Evolutionary conservation across 768 basidiomycete species (phyloP), one percentile per base, ranked within the genome.

Genomic region (Suillus weaverae): DNA sequence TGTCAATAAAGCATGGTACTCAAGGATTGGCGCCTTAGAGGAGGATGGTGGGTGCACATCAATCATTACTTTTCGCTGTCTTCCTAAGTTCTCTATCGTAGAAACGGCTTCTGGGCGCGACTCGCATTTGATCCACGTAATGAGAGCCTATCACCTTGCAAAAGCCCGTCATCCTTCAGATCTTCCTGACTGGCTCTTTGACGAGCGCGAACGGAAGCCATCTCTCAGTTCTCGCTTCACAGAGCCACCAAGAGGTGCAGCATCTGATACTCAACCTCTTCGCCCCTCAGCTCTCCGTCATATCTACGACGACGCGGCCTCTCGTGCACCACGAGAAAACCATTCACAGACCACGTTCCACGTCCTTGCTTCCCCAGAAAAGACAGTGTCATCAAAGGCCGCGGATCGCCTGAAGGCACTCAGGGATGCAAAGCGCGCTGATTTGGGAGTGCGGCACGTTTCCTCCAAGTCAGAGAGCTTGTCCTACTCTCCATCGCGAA

Each of bases 121-220:
- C 66, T 85, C 85, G 5, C 85, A 85, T 41, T 80, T 90, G 39
- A 83, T 82, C 5, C 81, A 81, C n/a, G 85, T 85, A 5, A 84
- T 90, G 86, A 89, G 88, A 71, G 83, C 85, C 1, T 90, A 89
- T 71, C 85, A 90, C 68, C 80, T 88, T 56, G 81, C 81, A 33
- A 86, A 87, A 72, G 88, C 87, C 26, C 80, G 80, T 32, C 77
- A 81, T 43, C 84, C 83, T 11, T 69, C 81, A 35, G 88, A 89
- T 70, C 81, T 90, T 22, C 88, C 89, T 11, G 76, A 80, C 9
- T 90, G 89, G 89, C 80, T 91, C 20, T 89, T 90, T 64, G 82
- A 82, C 51, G 85, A 83, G 62, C 79, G 76, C 48, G 88, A 89
- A 69, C 82, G 85, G 50, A 79, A 79, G 54, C 69, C 64, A 50